Evolutionary conservation across 768 basidiomycete species (phyloP).

Genomic region (Cubamyces sp.): DNA sequence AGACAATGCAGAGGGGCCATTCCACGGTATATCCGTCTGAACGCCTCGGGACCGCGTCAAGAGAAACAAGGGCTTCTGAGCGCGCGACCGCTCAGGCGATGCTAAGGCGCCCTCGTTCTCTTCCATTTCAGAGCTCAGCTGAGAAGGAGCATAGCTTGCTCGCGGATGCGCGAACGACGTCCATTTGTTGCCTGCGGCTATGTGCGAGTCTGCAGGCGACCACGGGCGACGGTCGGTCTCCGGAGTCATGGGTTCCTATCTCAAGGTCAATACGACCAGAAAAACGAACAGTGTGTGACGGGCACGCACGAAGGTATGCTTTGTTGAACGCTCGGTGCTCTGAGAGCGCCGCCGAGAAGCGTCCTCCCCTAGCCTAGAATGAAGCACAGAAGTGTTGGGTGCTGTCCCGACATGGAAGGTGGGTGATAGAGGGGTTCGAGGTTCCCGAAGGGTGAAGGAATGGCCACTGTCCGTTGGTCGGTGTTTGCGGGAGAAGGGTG

Average conservation of each 20-base stretch:
- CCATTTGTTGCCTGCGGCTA: conserved; percentile 33
- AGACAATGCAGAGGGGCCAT: conserved; percentile 16
- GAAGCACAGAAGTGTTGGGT: conserved; percentile 26
- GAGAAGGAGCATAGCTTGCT: conserved; percentile 25
- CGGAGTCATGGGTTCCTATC: conserved; percentile 50
- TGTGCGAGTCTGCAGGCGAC: conserved; percentile 45
- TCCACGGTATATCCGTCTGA: conserved; percentile 29
- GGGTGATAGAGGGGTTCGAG: conserved; percentile 26
- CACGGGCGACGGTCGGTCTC: conserved; percentile 47
- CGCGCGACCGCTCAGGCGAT: conserved; percentile 41
- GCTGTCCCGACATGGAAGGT: conserved; percentile 33
- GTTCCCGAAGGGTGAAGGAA: conserved; percentile 22
- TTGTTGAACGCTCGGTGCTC: conserved; percentile 40
- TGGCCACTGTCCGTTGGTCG: conserved; percentile 27
- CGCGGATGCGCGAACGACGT: conserved; percentile 31
- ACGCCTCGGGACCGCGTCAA: conserved; percentile 54
- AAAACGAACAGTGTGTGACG: neutral
- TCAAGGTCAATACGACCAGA: conserved; percentile 15
- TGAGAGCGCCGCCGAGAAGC: conserved; percentile 35
- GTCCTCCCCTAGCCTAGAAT: conserved; percentile 24
- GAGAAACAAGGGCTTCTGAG: conserved; percentile 51
- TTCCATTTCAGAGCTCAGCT: conserved; percentile 47
- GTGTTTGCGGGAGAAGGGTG: conserved; percentile 24
- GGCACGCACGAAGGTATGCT: conserved; percentile 39
- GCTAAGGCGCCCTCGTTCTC: conserved; percentile 37